Base-by-base conservation (phyloP, 2,329 filamentous ascomycete genomes). In the Pseudogymnoascus sp. region DNA sequence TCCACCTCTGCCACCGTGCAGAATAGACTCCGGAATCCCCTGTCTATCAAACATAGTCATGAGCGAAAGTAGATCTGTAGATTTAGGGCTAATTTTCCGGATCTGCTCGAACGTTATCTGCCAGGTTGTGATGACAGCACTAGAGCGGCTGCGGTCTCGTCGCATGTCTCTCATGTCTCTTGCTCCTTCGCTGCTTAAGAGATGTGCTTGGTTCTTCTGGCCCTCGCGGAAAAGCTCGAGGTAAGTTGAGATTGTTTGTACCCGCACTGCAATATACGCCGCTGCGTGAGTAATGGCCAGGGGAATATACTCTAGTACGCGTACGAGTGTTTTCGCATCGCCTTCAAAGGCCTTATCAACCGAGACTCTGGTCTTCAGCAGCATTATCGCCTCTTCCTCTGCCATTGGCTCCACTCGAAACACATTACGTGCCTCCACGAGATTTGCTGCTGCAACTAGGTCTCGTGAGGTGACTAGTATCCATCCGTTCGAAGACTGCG, bases 91-190 rank as follows among this genome's bases (percentile, higher is more conserved):
- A 29, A 67, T 63, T 1, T 66, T 64, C 2, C 68, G 73, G 40
- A 81, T 76, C n/a, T 76, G 65, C 10, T 75, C 66, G 60, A 75
- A 75, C 0, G 72, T 74, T 7, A 75, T 68, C 50, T 75, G 72
- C 75, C 73, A 79, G 0, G 75, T 77, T 0, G 63, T 59, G 1
- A 75, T 69, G 1, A 78, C 67, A 1, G 76, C 73, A 60, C 77
- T 74, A 13, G 65, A 66, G 11, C 71, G 70, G 23, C 67, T 68
- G 15, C 38, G 4, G 61, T 78, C 75, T 23, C 75, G 71, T 7
- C 74, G 71, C 4, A 74, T 63, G 26, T 77, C 69, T 19, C 68
- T 69, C 26, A 74, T 63, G 23, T 77, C 69, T 19, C 67, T 69
- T 26, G 10, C 63, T 9, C 77, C 72, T 44, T 71, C 13, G 15